Conservation (phyloP, 352 stramenopile species). For the Pythium aristosporum region DNA sequence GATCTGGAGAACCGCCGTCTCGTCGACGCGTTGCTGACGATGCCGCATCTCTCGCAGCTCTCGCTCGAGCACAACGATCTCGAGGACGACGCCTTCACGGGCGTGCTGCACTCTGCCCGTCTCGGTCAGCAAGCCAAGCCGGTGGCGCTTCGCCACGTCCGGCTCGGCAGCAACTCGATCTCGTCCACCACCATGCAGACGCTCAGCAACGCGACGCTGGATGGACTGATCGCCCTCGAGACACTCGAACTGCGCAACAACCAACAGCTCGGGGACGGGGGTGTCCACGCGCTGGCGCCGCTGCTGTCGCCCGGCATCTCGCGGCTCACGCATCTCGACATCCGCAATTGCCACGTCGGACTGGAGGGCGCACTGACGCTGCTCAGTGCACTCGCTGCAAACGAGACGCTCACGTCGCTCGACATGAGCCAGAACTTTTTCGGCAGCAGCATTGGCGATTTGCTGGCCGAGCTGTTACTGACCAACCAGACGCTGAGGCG, state of each 20-base stretch:
- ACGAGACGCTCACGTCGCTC: constrained; percentile 53
- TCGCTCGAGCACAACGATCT: constrained; percentile 82
- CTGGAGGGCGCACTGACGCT: constrained; percentile 62
- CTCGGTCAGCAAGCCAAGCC: constrained; percentile 12
- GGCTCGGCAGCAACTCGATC: constrained; percentile 65
- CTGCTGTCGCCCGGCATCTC: constrained; percentile 40
- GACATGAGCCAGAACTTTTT: constrained; percentile 81
- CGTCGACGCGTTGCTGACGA: constrained; percentile 38
- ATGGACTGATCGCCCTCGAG: constrained; percentile 49
- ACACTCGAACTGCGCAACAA: constrained; percentile 68
- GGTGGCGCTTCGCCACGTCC: constrained; percentile 41
- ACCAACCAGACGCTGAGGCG: constrained; percentile 49
- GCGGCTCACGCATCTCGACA: constrained; percentile 56
- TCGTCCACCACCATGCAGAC: constrained; percentile 41
- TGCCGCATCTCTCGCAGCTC: constrained; percentile 38
- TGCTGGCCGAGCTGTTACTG: constrained; percentile 63
- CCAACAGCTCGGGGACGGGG: constrained; percentile 55
- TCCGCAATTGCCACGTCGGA: constrained; percentile 66
- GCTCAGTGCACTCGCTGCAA: constrained; percentile 50
- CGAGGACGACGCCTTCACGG: constrained; percentile 57
- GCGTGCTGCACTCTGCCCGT: not conserved
- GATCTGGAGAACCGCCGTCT: constrained; percentile 60
- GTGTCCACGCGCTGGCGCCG: constrained; percentile 58
- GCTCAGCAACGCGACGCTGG: constrained; percentile 47
- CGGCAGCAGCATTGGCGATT: constrained; percentile 56